These are phyloP conservation scores for Daldinia loculata DNA, from an alignment of 495 filamentous ascomycete genomes.

Conservation along the genomic window DNA sequence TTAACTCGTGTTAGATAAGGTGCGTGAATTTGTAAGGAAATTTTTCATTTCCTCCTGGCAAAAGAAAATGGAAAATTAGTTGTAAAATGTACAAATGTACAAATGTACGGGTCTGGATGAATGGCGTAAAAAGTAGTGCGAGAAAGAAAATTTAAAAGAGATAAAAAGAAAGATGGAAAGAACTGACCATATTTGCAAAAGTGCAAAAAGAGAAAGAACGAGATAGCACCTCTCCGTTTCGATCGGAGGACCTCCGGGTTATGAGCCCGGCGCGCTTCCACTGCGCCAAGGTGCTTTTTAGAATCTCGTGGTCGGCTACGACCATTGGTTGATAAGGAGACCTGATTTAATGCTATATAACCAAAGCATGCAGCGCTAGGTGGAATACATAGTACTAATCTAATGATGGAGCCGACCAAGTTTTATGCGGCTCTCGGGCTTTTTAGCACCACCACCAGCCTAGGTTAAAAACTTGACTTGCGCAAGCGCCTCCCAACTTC, in stretches of 20 bases:
- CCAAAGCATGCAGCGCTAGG: neutral
- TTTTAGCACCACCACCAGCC: too few relatives aligned
- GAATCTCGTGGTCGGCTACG: neutral
- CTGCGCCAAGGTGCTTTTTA: conserved; percentile 60
- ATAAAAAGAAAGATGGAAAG: neutral
- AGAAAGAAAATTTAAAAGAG: neutral
- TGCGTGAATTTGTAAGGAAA: neutral
- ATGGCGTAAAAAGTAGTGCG: neutral
- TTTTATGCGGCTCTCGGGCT: too few relatives aligned
- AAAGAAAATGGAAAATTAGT: neutral
- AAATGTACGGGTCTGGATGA: neutral
- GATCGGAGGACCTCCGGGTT: conserved; percentile 64
- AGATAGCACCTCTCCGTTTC: conserved; percentile 61
- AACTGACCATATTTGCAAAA: neutral
- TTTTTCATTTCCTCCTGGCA: neutral
- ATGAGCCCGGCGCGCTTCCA: conserved; percentile 66
- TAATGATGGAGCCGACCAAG: too few relatives aligned
- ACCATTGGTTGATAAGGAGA: too few relatives aligned
- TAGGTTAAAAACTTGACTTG: too few relatives aligned
- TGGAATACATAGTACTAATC: too few relatives aligned
- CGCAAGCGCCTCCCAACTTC: too few relatives aligned
- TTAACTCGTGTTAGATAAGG: neutral
- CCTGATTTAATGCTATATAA: neutral
- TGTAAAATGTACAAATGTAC: neutral
- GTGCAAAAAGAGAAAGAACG: neutral